Percentiles rank a stretch among this genome's conserved stretches.
Evolutionary conservation across 129 eudicot genomes (phyloP).

Genomic region (Helianthus tuberosus): DNA sequence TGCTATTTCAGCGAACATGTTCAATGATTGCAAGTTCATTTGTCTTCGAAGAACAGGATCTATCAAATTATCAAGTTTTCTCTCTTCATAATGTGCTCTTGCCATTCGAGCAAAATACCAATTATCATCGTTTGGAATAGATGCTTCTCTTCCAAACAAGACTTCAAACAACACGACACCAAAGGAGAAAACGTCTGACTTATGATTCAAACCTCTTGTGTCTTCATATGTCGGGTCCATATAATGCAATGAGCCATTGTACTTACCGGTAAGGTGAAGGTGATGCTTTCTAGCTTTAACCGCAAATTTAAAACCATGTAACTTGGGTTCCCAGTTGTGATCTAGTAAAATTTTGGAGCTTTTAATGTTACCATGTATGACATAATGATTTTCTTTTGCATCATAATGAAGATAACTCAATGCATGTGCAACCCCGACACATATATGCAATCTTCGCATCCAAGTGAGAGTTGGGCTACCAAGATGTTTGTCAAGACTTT

Average conservation of each 20-base stretch:
- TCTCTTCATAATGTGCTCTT: not conserved
- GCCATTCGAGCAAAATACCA: not conserved
- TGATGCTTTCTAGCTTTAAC: not conserved
- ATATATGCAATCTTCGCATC: not conserved
- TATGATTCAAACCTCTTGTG: not conserved
- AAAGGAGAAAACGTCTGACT: slow-evolving; percentile 8
- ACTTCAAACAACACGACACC: slow-evolving; percentile 18
- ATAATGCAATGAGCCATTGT: not conserved
- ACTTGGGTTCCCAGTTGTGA: slow-evolving; percentile 8
- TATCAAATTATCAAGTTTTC: not conserved
- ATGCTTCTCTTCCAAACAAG: not conserved
- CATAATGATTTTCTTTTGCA: not conserved
- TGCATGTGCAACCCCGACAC: not conserved
- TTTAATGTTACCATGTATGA: slow-evolving; percentile 7
- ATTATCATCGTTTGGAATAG: not conserved
- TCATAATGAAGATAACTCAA: not conserved
- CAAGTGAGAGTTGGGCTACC: not conserved
- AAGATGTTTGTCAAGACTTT: slow-evolving; percentile 1
- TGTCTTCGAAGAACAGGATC: not conserved
- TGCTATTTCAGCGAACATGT: not conserved
- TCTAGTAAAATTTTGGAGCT: slow-evolving; percentile 8
- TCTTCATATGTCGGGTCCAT: slow-evolving; percentile 1
- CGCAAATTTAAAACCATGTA: slow-evolving; percentile 5
- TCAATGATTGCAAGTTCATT: not conserved
- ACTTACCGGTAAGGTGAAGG: not conserved